These are phyloP conservation scores for Tolypocladium amazonense DNA, from an alignment of 2,329 filamentous ascomycete genomes.

Conservation along the genomic window DNA sequence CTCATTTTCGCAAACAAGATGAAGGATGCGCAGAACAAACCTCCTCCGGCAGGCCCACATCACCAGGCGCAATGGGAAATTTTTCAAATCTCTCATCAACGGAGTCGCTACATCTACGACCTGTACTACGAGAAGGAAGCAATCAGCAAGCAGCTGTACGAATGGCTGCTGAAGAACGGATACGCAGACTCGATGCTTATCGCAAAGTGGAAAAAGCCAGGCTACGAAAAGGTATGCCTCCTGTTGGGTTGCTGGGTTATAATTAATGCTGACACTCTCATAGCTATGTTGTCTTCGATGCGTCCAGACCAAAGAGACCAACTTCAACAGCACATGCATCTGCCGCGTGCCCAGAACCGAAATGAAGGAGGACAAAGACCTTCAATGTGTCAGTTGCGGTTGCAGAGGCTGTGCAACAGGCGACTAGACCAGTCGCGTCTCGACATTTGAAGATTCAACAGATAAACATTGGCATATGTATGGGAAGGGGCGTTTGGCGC, in stretches of 20 bases:
- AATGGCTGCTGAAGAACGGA: slow-evolving; percentile 91
- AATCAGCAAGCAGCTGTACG: slow-evolving; percentile 84
- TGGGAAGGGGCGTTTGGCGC: neutral
- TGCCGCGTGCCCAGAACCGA: slow-evolving; percentile 86
- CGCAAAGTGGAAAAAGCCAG: slow-evolving; percentile 99
- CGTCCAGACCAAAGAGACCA: slow-evolving; percentile 99
- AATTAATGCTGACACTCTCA: slow-evolving; percentile 12
- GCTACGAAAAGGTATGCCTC: slow-evolving; percentile 78
- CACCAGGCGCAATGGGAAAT: slow-evolving; percentile 95
- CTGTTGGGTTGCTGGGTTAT: neutral
- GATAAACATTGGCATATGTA: neutral
- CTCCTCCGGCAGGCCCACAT: slow-evolving; percentile 67
- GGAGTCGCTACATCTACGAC: slow-evolving; percentile 89
- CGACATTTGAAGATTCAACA: neutral
- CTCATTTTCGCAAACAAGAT: slow-evolving; percentile 83
- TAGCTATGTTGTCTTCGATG: slow-evolving; percentile 89
- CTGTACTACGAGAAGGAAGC: slow-evolving; percentile 97
- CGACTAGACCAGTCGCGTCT: slow-evolving; percentile 41
- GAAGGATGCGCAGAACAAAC: slow-evolving; percentile 89
- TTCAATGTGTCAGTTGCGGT: slow-evolving; percentile 92
- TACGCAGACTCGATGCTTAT: slow-evolving; percentile 94
- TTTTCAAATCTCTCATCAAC: slow-evolving; percentile 92
- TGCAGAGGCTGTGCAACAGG: slow-evolving; percentile 83
- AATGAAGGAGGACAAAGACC: slow-evolving; percentile 79
- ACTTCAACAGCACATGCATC: slow-evolving; percentile 95